These are phyloP conservation scores for Rosa chinensis DNA, from an alignment of 306 rosid genomes.

Conservation along the genomic window DNA sequence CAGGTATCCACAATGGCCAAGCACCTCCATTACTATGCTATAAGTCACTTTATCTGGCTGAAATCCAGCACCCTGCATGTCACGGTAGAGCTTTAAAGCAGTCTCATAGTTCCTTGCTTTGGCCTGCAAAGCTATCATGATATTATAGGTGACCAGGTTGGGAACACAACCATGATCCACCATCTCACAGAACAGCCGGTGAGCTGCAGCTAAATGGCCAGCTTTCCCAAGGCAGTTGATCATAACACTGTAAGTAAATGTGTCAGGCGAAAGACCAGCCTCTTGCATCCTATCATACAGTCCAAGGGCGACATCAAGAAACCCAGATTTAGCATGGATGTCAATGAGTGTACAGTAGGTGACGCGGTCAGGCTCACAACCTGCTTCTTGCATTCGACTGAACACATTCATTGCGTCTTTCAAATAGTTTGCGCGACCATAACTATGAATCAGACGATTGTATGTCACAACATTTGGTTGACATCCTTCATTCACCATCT, in stretches of 20 bases:
- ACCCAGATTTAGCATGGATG: slow-evolving; percentile 95
- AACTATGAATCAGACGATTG: slow-evolving; percentile 86
- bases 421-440: slow-evolving; percentile 92
- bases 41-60: slow-evolving; percentile 89
- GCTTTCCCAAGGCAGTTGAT: slow-evolving; percentile 96
- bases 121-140: slow-evolving; percentile 94
- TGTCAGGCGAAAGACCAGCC: slow-evolving; percentile 88
- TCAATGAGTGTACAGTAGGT: slow-evolving; percentile 94
- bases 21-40: slow-evolving; percentile 97
- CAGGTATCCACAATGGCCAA: slow-evolving; percentile 88
- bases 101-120: slow-evolving; percentile 86
- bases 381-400: slow-evolving; percentile 72
- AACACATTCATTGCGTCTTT: slow-evolving; percentile 76
- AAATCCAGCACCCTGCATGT: slow-evolving; percentile 83
- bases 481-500: slow-evolving; percentile 90
- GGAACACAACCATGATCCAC: slow-evolving; percentile 86
- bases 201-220: slow-evolving; percentile 80
- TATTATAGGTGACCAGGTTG: slow-evolving; percentile 87
- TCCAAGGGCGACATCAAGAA: slow-evolving; percentile 75
- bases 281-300: slow-evolving; percentile 87
- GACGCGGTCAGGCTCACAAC: slow-evolving; percentile 88
- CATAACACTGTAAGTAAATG: slow-evolving; percentile 94
- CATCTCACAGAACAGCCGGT: slow-evolving; percentile 82
- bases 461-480: slow-evolving; percentile 90
- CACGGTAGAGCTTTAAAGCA: slow-evolving; percentile 73